These are phyloP conservation scores for Triglochin maritima DNA, from an alignment of 106 monocot genomes.

Conservation along the genomic window DNA sequence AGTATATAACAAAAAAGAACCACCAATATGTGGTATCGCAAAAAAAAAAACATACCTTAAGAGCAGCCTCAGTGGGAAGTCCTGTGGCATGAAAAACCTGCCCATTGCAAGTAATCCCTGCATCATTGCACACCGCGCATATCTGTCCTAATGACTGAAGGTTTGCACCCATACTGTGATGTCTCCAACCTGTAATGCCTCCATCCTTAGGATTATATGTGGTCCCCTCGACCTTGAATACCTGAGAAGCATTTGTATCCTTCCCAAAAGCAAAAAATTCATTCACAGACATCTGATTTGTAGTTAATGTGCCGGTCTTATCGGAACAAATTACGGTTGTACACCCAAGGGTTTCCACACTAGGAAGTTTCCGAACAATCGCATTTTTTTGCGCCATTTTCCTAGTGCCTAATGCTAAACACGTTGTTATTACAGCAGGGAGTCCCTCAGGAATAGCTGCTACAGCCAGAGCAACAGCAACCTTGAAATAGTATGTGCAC, in stretches of 20 bases:
- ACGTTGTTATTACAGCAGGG: constrained; percentile 77
- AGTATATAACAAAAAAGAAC: background rate
- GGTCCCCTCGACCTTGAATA: constrained; percentile 61
- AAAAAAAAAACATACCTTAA: constrained; percentile 39
- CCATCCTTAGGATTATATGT: constrained; percentile 74
- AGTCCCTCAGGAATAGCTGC: constrained; percentile 87
- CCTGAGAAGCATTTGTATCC: constrained; percentile 12
- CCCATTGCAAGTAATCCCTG: constrained; percentile 37
- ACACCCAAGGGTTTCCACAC: constrained; percentile 82
- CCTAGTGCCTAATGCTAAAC: constrained; percentile 62
- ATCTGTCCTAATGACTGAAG: constrained; percentile 46
- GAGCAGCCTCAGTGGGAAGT: constrained; percentile 78
- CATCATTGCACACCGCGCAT: constrained; percentile 79
- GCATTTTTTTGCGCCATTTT: constrained; percentile 85
- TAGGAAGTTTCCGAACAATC: constrained; percentile 69
- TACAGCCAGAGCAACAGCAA: constrained; percentile 71
- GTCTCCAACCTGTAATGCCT: constrained; percentile 44
- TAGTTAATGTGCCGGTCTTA: constrained; percentile 78
- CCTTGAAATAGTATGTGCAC: constrained; percentile 81
- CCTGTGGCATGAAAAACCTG: constrained; percentile 48
- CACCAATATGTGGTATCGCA: background rate
- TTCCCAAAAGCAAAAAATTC: constrained; percentile 61
- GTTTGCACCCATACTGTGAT: constrained; percentile 45
- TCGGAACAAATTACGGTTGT: constrained; percentile 87
- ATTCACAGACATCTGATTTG: constrained; percentile 81